These are phyloP conservation scores for Xylaria scruposa DNA, from an alignment of 495 filamentous ascomycete species.

Conservation along the genomic window DNA sequence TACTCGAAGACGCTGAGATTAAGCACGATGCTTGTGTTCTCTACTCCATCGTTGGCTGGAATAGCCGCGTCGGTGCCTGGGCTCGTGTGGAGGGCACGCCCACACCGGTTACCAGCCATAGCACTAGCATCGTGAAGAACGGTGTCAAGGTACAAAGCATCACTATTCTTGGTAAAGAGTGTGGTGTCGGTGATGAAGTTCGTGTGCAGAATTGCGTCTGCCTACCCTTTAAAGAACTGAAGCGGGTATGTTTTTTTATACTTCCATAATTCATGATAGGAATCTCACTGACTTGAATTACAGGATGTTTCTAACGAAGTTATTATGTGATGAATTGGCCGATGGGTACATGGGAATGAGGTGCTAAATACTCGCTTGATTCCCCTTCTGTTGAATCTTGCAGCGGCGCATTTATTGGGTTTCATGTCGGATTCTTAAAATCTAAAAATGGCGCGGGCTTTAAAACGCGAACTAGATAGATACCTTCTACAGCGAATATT, in stretches of 20 bases:
- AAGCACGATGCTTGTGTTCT: constrained; percentile 96
- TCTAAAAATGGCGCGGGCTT: constrained; percentile 17
- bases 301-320: constrained; percentile 94
- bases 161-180: constrained; percentile 97
- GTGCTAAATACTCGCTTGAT: neutral
- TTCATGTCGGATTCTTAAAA: constrained; percentile 13
- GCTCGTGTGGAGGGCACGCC: constrained; percentile 96
- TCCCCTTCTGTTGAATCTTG: constrained; percentile 7
- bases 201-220: constrained; percentile 98
- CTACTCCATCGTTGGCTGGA: constrained; percentile 98
- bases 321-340: constrained; percentile 76
- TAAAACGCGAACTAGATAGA: constrained; percentile 17
- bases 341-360: neutral
- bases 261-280: neutral
- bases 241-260: constrained; percentile 72
- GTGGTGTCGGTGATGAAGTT: constrained; percentile 91
- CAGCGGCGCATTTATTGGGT: constrained; percentile 6
- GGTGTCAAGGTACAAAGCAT: constrained; percentile 99
- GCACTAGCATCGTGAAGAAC: constrained; percentile 93
- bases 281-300: constrained; percentile 43
- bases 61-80: constrained; percentile 94
- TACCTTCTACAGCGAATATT: constrained; percentile 16
- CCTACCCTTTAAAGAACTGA: constrained; percentile 97
- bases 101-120: constrained; percentile 86
- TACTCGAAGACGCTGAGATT: constrained; percentile 93